phyloP scores from a whole-genome alignment of 768 basidiomycete species.

The Mrakia blollopis region DNA sequence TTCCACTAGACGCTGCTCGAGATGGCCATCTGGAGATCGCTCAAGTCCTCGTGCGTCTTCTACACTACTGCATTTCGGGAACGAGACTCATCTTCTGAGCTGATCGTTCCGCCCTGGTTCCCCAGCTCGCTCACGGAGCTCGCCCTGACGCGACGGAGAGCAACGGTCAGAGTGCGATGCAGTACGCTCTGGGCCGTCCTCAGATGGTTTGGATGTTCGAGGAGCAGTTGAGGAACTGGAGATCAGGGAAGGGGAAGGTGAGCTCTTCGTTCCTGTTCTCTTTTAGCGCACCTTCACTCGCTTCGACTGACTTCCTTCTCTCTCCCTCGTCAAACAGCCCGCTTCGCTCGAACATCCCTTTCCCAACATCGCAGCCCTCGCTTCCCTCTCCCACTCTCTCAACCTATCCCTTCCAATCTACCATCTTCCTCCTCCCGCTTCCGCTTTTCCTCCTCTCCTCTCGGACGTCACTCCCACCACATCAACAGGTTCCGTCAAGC shows the following conservation, averaged over 20 bases:
- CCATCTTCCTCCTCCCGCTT: neutral
- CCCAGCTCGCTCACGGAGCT: conserved; percentile 20
- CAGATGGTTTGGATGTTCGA: conserved; percentile 25
- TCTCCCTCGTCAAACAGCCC: neutral
- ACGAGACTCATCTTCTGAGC: too few relatives aligned
- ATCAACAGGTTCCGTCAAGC: neutral
- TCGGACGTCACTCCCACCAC: conserved; percentile 5
- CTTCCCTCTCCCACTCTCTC: neutral
- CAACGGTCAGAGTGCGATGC: conserved; percentile 15
- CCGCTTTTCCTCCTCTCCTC: neutral
- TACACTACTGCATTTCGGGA: too few relatives aligned
- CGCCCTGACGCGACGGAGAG: conserved; percentile 23
- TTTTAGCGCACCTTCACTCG: too few relatives aligned
- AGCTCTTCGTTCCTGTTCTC: neutral
- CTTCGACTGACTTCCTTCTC: neutral
- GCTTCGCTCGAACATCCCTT: neutral
- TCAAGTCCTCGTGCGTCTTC: neutral
- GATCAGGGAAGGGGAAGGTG: conserved; percentile 3
- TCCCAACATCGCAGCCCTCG: neutral
- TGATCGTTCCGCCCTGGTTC: too few relatives aligned
- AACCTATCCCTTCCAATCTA: neutral
- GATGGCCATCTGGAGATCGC: conserved; percentile 25
- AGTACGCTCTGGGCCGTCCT: conserved; percentile 18
- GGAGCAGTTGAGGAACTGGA: conserved; percentile 11
- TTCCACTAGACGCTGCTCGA: neutral